Conservation (phyloP, 164 flowering plant genomes). For the Akebia trifoliata region DNA sequence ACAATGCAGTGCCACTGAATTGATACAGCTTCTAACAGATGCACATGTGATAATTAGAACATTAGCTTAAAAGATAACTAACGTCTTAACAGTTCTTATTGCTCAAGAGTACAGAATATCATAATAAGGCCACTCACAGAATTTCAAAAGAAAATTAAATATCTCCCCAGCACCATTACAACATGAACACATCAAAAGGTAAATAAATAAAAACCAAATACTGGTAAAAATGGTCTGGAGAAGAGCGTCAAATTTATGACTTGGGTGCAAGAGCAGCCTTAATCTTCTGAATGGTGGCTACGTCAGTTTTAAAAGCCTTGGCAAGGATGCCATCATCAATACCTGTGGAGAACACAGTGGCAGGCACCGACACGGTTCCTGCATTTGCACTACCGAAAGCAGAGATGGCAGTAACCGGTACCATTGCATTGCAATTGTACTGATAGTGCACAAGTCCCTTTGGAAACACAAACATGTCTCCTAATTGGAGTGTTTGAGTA, state of each 20-base stretch:
- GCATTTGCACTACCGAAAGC: slow-evolving; percentile 18
- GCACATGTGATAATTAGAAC: too few species aligned
- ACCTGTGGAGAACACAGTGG: slow-evolving; percentile 14
- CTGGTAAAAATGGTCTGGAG: too few species aligned
- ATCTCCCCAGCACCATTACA: too few species aligned
- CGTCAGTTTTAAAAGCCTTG: slow-evolving; percentile 15
- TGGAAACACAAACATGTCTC: slow-evolving; percentile 23
- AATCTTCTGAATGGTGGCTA: slow-evolving; percentile 12
- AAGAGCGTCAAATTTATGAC: background rate
- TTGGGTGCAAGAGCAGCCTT: slow-evolving; percentile 19
- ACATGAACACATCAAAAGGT: background rate
- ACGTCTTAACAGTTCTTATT: too few species aligned
- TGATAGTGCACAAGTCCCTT: slow-evolving; percentile 23
- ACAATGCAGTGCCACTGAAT: too few species aligned
- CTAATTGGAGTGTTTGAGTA: slow-evolving; percentile 19
- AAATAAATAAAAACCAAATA: background rate
- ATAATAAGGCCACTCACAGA: too few species aligned
- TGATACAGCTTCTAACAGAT: too few species aligned
- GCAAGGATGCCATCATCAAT: slow-evolving; percentile 18
- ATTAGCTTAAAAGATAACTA: too few species aligned
- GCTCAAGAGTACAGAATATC: too few species aligned
- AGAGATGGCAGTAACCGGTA: slow-evolving; percentile 11
- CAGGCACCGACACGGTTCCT: slow-evolving; percentile 14
- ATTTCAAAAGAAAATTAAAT: too few species aligned
- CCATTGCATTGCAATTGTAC: slow-evolving; percentile 6